phyloP scores from a whole-genome alignment of 768 basidiomycete species.

The Psilocybe sp. region DNA sequence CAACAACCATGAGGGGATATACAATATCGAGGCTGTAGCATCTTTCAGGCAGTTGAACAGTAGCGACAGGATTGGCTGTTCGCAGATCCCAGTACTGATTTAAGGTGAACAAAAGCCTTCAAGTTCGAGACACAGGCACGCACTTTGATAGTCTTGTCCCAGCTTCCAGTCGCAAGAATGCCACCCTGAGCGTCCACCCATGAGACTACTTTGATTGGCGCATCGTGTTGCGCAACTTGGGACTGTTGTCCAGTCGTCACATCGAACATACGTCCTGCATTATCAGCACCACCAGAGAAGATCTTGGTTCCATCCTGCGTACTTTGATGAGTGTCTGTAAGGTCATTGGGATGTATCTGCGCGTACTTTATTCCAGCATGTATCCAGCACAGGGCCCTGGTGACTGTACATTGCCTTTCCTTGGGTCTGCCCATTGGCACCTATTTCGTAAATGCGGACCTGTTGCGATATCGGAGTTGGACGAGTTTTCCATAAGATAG shows the following conservation, averaged over 20 bases:
- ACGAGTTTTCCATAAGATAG: slow-evolving; percentile 1
- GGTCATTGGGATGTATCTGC: no score
- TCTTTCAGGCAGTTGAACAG: slow-evolving; percentile 82
- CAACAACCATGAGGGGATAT: slow-evolving; percentile 85
- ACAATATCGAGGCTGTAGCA: slow-evolving; percentile 86
- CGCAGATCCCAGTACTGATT: slow-evolving; percentile 91
- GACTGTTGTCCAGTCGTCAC: slow-evolving; percentile 74
- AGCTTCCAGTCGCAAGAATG: slow-evolving; percentile 89
- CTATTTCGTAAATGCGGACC: slow-evolving; percentile 93
- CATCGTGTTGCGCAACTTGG: slow-evolving; percentile 90
- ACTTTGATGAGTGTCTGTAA: not conserved
- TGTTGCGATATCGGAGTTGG: slow-evolving; percentile 26
- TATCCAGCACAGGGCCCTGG: slow-evolving; percentile 83
- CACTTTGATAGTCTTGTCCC: slow-evolving; percentile 98
- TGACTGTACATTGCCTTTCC: slow-evolving; percentile 91
- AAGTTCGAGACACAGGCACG: slow-evolving; percentile 12
- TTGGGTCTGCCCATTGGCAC: slow-evolving; percentile 72
- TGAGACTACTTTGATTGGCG: slow-evolving; percentile 77
- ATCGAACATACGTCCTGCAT: slow-evolving; percentile 93
- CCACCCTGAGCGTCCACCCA: slow-evolving; percentile 78
- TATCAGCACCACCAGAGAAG: slow-evolving; percentile 92
- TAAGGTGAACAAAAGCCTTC: slow-evolving; percentile 3
- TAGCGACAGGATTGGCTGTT: slow-evolving; percentile 68
- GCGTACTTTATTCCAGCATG: slow-evolving; percentile 89
- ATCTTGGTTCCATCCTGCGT: slow-evolving; percentile 84